A percentile compares a stretch with the other conserved stretches of the same genome.
phyloP scores from a whole-genome alignment of 805 yeast genomes.

The Candida nanaspora region DNA sequence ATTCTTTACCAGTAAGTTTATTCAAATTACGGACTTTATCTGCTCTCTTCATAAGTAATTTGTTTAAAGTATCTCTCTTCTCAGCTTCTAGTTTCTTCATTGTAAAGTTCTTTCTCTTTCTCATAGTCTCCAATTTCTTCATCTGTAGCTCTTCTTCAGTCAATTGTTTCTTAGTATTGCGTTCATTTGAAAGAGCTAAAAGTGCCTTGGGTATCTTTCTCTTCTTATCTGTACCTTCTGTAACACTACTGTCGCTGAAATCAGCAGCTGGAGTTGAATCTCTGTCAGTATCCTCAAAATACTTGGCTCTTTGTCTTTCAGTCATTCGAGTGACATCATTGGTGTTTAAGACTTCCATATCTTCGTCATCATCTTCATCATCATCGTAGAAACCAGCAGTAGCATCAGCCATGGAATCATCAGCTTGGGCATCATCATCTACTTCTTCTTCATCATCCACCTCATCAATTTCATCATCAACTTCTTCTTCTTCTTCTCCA shows the following conservation, averaged over 20 bases:
- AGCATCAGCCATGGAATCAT: background rate
- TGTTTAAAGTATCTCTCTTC: conserved; percentile 85
- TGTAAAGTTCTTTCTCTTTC: conserved; percentile 79
- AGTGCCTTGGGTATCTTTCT: conserved; percentile 17
- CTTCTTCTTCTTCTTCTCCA: conserved; percentile 1
- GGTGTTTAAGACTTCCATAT: conserved; percentile 32
- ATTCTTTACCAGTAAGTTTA: conserved; percentile 20
- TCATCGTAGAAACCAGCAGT: conserved; percentile 9
- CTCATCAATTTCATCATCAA: conserved; percentile 4
- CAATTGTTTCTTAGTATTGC: conserved; percentile 44
- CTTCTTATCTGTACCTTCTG: background rate
- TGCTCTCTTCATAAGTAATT: conserved; percentile 78
- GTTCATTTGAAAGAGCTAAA: conserved; percentile 31
- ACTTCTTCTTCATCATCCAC: conserved; percentile 9
- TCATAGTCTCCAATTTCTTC: conserved; percentile 78
- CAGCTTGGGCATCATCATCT: conserved; percentile 14
- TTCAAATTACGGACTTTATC: conserved; percentile 47
- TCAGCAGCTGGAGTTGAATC: conserved; percentile 7
- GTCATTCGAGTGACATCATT: conserved; percentile 44
- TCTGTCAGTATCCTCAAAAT: conserved; percentile 23
- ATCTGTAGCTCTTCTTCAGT: conserved; percentile 81
- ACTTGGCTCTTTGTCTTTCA: conserved; percentile 47
- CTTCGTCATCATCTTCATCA: conserved; percentile 28
- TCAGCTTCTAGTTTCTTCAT: conserved; percentile 85
- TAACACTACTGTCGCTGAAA: conserved; percentile 6